A percentile compares a stretch with the other conserved stretches of the same genome.
These are phyloP conservation scores for Solanum boliviense DNA, from an alignment of 257 asterid genomes.

Conservation along the genomic window DNA sequence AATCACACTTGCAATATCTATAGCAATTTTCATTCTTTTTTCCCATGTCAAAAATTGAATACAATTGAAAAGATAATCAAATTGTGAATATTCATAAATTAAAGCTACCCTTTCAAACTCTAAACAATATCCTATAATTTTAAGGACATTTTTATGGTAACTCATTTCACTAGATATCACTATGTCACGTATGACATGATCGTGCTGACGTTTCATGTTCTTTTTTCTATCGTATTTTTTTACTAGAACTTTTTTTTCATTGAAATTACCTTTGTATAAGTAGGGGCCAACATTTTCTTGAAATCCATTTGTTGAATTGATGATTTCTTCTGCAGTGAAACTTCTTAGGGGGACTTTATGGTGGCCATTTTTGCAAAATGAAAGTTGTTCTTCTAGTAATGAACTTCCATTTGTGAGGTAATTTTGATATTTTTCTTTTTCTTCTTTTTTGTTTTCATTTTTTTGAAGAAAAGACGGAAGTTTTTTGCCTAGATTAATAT, in stretches of 20 bases:
- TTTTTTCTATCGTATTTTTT: neutral
- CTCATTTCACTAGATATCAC: neutral
- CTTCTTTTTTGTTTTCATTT: neutral
- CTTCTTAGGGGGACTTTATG: neutral
- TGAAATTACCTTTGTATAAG: neutral
- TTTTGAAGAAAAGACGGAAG: neutral
- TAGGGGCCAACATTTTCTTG: neutral
- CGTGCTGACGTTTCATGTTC: neutral
- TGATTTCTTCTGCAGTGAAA: slow-evolving; percentile 5
- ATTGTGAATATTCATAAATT: neutral
- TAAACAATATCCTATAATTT: slow-evolving; percentile 8
- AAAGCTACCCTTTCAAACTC: neutral
- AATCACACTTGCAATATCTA: slow-evolving; percentile 1
- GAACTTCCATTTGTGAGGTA: slow-evolving; percentile 6
- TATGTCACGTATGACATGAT: neutral
- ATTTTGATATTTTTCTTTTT: neutral
- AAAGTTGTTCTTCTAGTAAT: slow-evolving; percentile 1
- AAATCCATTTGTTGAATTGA: neutral
- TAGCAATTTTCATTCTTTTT: neutral
- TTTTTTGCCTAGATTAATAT: neutral
- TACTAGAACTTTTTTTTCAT: neutral
- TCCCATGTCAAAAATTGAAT: neutral
- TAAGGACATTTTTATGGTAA: slow-evolving; percentile 4
- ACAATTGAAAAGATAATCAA: neutral
- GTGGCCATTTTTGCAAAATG: neutral